Percentiles rank a stretch among this genome's conserved stretches.
phyloP scores from a whole-genome alignment of 306 rosid genomes.

The cucumber (Cucumis sativus) region DNA sequence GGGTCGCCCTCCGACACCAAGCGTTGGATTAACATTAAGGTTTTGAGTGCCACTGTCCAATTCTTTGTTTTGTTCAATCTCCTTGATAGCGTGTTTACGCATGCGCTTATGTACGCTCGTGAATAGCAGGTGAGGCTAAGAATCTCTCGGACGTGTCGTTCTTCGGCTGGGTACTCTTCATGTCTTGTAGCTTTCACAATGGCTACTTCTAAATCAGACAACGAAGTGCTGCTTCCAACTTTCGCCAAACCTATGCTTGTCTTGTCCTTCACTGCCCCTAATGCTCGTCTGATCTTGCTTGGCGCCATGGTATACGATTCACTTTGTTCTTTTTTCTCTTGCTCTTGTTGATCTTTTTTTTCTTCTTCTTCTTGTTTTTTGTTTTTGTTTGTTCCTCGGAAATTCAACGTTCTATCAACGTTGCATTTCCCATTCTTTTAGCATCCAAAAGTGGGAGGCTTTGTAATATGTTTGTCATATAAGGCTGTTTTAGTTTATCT shows the following conservation, averaged over 20 bases:
- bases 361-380: background rate
- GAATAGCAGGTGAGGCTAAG: constrained; percentile 87
- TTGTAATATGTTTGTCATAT: background rate
- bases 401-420: constrained; percentile 20
- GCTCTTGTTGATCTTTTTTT: background rate
- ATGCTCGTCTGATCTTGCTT: constrained; percentile 62
- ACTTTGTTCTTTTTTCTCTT: no score
- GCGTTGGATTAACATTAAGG: constrained; percentile 58
- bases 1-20: constrained; percentile 76
- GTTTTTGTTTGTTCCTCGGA: background rate
- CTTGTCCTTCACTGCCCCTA: constrained; percentile 88
- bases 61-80: constrained; percentile 72
- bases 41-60: constrained; percentile 78
- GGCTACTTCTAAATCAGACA: constrained; percentile 82
- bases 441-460: constrained; percentile 31
- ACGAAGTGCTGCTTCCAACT: constrained; percentile 74
- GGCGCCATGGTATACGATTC: constrained; percentile 20
- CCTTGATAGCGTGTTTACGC: constrained; percentile 51
- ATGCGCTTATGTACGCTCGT: constrained; percentile 48
- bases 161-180: constrained; percentile 76
- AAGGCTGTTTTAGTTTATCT: background rate
- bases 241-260: constrained; percentile 89
- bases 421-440: constrained; percentile 21
- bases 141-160: constrained; percentile 62
- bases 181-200: constrained; percentile 87